These are phyloP conservation scores for Eimeria maxima DNA, from an alignment of 169 alveolate genomes.

Conservation along the genomic window DNA sequence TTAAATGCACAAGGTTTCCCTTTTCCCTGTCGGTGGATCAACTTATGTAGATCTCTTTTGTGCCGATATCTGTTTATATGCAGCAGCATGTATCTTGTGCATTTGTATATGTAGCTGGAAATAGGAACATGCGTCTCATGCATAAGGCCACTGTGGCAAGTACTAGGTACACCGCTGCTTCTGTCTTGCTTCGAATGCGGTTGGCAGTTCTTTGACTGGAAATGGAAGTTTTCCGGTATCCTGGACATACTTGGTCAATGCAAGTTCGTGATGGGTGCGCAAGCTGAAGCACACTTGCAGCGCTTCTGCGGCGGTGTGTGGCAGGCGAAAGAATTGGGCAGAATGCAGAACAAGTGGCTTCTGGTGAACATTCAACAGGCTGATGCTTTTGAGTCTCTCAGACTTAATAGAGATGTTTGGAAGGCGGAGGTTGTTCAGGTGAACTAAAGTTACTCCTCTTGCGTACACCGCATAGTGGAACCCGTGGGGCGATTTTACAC, in stretches of 20 bases:
- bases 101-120: too few species aligned
- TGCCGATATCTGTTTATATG: not conserved
- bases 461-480: not conserved
- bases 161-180: not conserved
- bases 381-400: constrained; percentile 79
- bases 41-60: not conserved
- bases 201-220: not conserved
- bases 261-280: not conserved
- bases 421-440: constrained; percentile 78
- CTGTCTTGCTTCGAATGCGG: not conserved
- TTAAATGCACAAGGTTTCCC: not conserved
- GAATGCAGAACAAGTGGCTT: constrained; percentile 71
- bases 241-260: not conserved
- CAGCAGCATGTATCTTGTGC: too few species aligned
- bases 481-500: not conserved
- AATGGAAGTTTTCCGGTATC: not conserved
- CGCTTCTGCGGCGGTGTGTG: not conserved
- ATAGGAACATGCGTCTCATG: too few species aligned
- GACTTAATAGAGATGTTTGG: constrained; percentile 82
- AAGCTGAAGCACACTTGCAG: not conserved
- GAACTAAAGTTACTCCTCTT: not conserved
- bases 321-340: constrained; percentile 79
- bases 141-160: not conserved
- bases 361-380: constrained; percentile 81
- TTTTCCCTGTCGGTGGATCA: not conserved